A percentile compares a stretch with the other conserved stretches of the same genome.
These are phyloP conservation scores for Ophioceras dolichostomum DNA, from an alignment of 2,329 filamentous ascomycete genomes.

Conservation along the genomic window DNA sequence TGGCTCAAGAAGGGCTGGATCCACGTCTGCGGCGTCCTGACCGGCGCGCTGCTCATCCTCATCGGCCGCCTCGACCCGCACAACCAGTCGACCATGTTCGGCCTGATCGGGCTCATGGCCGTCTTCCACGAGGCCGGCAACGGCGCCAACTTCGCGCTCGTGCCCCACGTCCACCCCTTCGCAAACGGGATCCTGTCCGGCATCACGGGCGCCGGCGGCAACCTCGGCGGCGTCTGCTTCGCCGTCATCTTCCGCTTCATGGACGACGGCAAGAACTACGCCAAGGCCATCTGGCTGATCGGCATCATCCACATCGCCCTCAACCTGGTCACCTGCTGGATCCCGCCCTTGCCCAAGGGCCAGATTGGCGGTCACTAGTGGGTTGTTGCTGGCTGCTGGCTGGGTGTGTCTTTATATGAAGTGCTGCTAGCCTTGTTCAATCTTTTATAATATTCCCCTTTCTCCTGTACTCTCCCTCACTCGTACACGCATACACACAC, in stretches of 20 bases:
- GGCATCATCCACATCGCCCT: slow-evolving; percentile 62
- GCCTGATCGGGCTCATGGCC: slow-evolving; percentile 63
- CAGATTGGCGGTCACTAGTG: slow-evolving; percentile 33
- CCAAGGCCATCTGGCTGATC: slow-evolving; percentile 67
- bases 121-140: slow-evolving; percentile 79
- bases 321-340: slow-evolving; percentile 50
- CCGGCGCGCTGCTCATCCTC: slow-evolving; percentile 47
- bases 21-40: slow-evolving; percentile 46
- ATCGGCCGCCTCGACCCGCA: slow-evolving; percentile 54
- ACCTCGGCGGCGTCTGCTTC: slow-evolving; percentile 76
- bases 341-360: slow-evolving; percentile 40
- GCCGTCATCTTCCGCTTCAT: slow-evolving; percentile 72
- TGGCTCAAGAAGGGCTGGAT: slow-evolving; percentile 45
- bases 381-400: too few relatives aligned
- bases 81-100: slow-evolving; percentile 54
- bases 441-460: too few relatives aligned
- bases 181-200: slow-evolving; percentile 73
- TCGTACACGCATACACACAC: too few relatives aligned
- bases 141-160: slow-evolving; percentile 74
- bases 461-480: too few relatives aligned
- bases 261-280: slow-evolving; percentile 50
- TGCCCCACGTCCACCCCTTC: slow-evolving; percentile 74
- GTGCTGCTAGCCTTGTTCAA: too few relatives aligned
- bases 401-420: too few relatives aligned
- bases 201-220: slow-evolving; percentile 66